Evolutionary conservation across 768 basidiomycete genomes (phyloP).

Genomic region (Cantharellus anzutake): DNA sequence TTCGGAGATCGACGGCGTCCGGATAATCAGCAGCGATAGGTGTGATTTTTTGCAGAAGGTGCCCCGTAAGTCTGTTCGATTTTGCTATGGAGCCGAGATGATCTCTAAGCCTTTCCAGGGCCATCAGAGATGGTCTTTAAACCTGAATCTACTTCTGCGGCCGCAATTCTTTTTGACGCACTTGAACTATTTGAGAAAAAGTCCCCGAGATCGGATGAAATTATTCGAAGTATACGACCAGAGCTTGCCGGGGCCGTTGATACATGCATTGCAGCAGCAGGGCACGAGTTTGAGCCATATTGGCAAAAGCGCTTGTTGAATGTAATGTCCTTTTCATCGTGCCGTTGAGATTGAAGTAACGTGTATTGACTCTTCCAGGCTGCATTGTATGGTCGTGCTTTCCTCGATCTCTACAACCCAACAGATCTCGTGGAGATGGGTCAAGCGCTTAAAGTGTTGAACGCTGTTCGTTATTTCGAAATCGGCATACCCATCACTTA

Average conservation of each 20-base stretch:
- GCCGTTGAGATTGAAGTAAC: neutral
- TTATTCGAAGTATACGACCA: conserved; percentile 66
- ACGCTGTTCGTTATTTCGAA: conserved; percentile 79
- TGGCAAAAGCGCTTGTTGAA: conserved; percentile 80
- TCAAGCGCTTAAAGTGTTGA: conserved; percentile 79
- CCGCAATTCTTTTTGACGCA: conserved; percentile 84
- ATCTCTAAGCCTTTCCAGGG: conserved; percentile 22
- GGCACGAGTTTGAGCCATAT: conserved; percentile 72
- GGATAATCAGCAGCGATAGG: conserved; percentile 59
- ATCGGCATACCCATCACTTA: conserved; percentile 88
- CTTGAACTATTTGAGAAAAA: conserved; percentile 71
- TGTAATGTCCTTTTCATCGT: conserved; percentile 24
- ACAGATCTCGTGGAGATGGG: conserved; percentile 87
- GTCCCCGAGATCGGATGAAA: conserved; percentile 86
- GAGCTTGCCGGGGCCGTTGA: conserved; percentile 78
- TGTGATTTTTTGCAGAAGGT: conserved; percentile 91
- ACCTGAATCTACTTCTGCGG: conserved; percentile 81
- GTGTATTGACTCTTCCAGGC: conserved; percentile 30
- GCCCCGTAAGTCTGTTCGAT: conserved; percentile 37
- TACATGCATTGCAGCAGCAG: conserved; percentile 86
- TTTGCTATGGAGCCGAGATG: neutral
- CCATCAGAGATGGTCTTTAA: conserved; percentile 70
- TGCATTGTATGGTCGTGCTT: conserved; percentile 91
- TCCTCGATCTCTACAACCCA: conserved; percentile 82
- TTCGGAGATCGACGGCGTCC: conserved; percentile 77